Evolutionary conservation across 2,329 filamentous ascomycete genomes (phyloP).

Genomic region (Aspergillus alliaceus): DNA sequence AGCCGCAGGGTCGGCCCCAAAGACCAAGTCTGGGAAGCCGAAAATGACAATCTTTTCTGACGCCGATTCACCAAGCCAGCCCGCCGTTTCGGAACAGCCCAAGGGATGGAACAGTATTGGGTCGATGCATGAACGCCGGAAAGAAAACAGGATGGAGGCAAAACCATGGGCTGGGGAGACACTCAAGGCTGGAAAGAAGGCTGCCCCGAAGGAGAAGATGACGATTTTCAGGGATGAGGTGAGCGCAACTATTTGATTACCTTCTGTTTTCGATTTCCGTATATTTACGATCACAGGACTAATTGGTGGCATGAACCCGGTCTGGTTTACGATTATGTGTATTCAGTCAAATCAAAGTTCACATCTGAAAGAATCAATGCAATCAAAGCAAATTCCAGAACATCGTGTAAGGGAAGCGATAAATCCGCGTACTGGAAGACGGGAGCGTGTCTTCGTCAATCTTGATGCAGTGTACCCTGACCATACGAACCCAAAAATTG

Average conservation of each 20-base stretch:
- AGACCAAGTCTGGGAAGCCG: slow-evolving; percentile 67
- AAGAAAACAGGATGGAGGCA: slow-evolving; percentile 85
- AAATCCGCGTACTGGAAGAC: slow-evolving; percentile 78
- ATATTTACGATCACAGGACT: slow-evolving; percentile 96
- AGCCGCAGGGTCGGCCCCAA: slow-evolving; percentile 47
- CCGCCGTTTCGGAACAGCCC: slow-evolving; percentile 53
- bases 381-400: slow-evolving; percentile 62
- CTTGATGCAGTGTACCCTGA: slow-evolving; percentile 83
- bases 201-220: slow-evolving; percentile 76
- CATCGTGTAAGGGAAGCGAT: slow-evolving; percentile 77
- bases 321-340: slow-evolving; percentile 48
- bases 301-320: slow-evolving; percentile 62
- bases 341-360: slow-evolving; percentile 50
- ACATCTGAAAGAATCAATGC: slow-evolving; percentile 38
- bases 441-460: slow-evolving; percentile 84
- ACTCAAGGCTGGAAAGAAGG: slow-evolving; percentile 81
- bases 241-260: slow-evolving; percentile 53
- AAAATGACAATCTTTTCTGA: slow-evolving; percentile 95
- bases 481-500: slow-evolving; percentile 66
- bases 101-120: slow-evolving; percentile 93
- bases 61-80: slow-evolving; percentile 60
- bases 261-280: slow-evolving; percentile 48
- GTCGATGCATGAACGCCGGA: slow-evolving; percentile 81
- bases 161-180: slow-evolving; percentile 93
- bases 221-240: slow-evolving; percentile 94